Conservation (phyloP, 2,329 filamentous ascomycete genomes). For the Colletotrichum echinochloae region DNA sequence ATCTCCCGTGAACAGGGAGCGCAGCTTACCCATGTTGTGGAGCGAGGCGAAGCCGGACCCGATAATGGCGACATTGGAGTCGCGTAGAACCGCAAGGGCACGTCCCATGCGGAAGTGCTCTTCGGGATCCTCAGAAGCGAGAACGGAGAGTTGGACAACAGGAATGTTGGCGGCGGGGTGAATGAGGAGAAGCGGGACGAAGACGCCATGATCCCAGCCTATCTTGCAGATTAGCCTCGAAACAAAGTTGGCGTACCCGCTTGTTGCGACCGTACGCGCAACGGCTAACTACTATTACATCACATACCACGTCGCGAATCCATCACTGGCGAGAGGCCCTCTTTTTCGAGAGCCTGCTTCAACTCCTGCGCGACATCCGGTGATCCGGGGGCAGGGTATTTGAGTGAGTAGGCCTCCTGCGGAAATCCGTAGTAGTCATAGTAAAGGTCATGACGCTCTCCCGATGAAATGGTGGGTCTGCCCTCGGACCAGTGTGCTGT, state of each 20-base stretch:
- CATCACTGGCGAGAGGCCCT: slow-evolving; percentile 58
- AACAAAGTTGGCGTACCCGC: background rate
- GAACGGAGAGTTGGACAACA: slow-evolving; percentile 68
- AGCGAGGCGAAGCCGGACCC: slow-evolving; percentile 71
- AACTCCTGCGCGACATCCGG: slow-evolving; percentile 65
- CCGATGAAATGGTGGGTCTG: slow-evolving; percentile 64
- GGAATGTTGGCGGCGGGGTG: slow-evolving; percentile 64
- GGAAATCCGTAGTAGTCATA: slow-evolving; percentile 74
- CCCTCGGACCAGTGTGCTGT: slow-evolving; percentile 69
- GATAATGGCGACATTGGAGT: slow-evolving; percentile 66
- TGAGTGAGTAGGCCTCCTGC: slow-evolving; percentile 64
- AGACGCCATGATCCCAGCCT: slow-evolving; percentile 72
- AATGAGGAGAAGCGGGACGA: slow-evolving; percentile 67
- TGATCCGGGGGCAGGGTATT: slow-evolving; percentile 67
- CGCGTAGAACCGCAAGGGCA: slow-evolving; percentile 63
- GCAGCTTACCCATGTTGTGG: slow-evolving; percentile 66
- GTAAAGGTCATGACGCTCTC: slow-evolving; percentile 58
- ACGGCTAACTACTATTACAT: background rate
- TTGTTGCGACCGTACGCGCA: slow-evolving; percentile 39
- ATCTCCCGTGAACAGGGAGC: slow-evolving; percentile 47
- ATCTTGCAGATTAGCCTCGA: background rate
- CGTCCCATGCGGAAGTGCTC: slow-evolving; percentile 64
- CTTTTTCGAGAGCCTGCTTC: slow-evolving; percentile 56
- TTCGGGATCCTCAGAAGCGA: slow-evolving; percentile 62
- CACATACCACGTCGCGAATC: slow-evolving; percentile 51